Evolutionary conservation across 2,329 filamentous ascomycete species (phyloP), one percentile per base, ranked within the genome.

Genomic region (Didymella lethalis): DNA sequence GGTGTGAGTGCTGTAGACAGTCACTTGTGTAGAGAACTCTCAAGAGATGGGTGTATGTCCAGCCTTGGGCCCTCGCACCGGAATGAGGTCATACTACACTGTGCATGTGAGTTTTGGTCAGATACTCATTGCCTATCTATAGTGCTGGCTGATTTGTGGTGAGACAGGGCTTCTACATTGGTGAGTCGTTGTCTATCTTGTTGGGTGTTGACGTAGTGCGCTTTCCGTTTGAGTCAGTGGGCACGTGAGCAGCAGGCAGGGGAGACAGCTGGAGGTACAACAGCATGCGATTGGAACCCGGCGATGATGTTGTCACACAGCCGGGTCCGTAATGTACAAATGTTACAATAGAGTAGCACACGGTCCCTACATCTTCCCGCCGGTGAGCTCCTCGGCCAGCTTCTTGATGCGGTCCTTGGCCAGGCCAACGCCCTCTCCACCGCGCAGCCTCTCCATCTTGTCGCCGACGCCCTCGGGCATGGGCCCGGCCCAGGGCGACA

Each of bases 341-440:
- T 54, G 1, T 46, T 58, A 58, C 44, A 44, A 25, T 32, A 46
- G 26, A 7, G 28, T 14, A 6, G 4, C 25, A 16, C 5, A 20
- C 1, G 14, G 7, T 25, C 14, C 23, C n/a, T 68, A 77, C 71
- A 77, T 74, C 80, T 88, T 89, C 50, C 88, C 88, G 54, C 88
- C 88, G 20, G 88, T 90, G 68, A 91, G 80, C 68, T 85, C 83
- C 76, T 90, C 88, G 8, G 85, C 87, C 70, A 91, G 84, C 75
- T 82, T 85, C 78, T 83, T 85, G 70, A 90, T 81, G 66, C 88
- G 82, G 62, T 85, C 79, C 70, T 84, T 83, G 32, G 82, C 83
- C 44, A 85, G 62, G 66, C 79, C 79, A 23, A 73, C 73, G 38
- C 70, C 71, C 51, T 74, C 70, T 62, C 76, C 49, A 64, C 73